Conservation (phyloP, 805 yeast species). For the Starmerella tilneyi region DNA sequence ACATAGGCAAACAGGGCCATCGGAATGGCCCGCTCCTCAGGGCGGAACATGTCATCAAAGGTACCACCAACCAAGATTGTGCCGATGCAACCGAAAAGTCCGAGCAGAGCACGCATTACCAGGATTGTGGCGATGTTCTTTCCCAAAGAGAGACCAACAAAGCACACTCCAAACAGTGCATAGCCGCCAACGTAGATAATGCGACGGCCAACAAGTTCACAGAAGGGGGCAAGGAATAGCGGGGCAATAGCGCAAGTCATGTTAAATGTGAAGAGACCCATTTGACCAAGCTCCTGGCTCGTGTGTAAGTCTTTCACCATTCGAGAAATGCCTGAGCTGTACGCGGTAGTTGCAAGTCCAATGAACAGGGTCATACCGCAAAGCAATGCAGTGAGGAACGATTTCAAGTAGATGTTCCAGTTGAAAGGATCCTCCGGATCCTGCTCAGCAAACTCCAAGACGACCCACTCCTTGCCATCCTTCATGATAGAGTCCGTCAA, state of each 20-base stretch:
- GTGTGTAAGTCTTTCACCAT: constrained; percentile 52
- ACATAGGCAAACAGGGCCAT: constrained; percentile 53
- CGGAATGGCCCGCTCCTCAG: constrained; percentile 54
- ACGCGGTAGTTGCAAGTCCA: constrained; percentile 87
- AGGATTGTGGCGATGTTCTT: constrained; percentile 53
- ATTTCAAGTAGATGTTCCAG: constrained; percentile 45
- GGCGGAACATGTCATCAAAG: constrained; percentile 57
- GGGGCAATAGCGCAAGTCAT: constrained; percentile 59
- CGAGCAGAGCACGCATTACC: constrained; percentile 56
- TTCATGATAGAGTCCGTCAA: constrained; percentile 22
- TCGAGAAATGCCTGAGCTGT: constrained; percentile 74
- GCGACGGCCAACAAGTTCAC: constrained; percentile 49
- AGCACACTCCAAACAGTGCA: constrained; percentile 36
- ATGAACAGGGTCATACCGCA: constrained; percentile 74
- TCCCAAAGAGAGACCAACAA: constrained; percentile 41
- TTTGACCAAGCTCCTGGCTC: constrained; percentile 49
- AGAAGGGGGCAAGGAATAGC: constrained; percentile 48
- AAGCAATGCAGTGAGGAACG: constrained; percentile 48
- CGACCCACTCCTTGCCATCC: constrained; percentile 25
- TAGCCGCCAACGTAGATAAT: constrained; percentile 44
- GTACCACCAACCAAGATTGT: constrained; percentile 70
- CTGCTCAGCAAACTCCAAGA: constrained; percentile 67
- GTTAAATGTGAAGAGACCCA: constrained; percentile 49
- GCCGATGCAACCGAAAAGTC: constrained; percentile 66
- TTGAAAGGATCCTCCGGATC: constrained; percentile 90